Percentiles rank a stretch among this genome's conserved stretches.
Conservation (phyloP, 2,329 filamentous ascomycete genomes). For the Hypoxylon sp. region DNA sequence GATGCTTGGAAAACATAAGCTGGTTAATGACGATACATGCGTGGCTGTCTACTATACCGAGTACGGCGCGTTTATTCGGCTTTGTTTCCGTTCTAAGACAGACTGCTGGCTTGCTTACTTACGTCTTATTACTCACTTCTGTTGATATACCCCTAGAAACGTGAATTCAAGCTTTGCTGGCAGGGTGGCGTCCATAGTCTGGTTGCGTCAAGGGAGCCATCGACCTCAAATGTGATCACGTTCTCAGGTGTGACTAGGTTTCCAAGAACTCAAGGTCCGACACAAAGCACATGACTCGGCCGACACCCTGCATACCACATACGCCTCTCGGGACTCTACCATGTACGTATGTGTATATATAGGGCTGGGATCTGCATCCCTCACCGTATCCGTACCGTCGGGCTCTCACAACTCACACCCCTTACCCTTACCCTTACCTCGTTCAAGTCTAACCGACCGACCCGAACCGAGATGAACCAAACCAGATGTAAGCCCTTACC, state of each 20-base stretch:
- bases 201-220: not conserved
- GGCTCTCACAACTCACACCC: conserved; percentile 14
- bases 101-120: not conserved
- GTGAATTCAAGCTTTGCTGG: not conserved
- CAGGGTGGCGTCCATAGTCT: not conserved
- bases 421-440: too few species aligned
- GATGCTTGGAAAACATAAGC: not conserved
- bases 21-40: not conserved
- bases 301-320: not conserved
- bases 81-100: not conserved
- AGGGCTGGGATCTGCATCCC: conserved; percentile 26
- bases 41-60: not conserved
- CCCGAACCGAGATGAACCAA: conserved; percentile 14
- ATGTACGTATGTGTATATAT: not conserved
- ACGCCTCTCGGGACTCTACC: conserved; percentile 8
- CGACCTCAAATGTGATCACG: not conserved
- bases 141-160: too few species aligned
- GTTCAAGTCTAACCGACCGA: conserved; percentile 4
- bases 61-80: not conserved
- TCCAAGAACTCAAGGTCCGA: not conserved
- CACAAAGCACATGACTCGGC: conserved; percentile 2
- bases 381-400: conserved; percentile 22
- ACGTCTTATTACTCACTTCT: not conserved
- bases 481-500: not conserved
- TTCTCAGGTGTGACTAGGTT: conserved; percentile 4